Evolutionary conservation across 2,329 filamentous ascomycete species (phyloP), one percentile per base, ranked within the genome.

Genomic region (Spiromastix sp.): DNA sequence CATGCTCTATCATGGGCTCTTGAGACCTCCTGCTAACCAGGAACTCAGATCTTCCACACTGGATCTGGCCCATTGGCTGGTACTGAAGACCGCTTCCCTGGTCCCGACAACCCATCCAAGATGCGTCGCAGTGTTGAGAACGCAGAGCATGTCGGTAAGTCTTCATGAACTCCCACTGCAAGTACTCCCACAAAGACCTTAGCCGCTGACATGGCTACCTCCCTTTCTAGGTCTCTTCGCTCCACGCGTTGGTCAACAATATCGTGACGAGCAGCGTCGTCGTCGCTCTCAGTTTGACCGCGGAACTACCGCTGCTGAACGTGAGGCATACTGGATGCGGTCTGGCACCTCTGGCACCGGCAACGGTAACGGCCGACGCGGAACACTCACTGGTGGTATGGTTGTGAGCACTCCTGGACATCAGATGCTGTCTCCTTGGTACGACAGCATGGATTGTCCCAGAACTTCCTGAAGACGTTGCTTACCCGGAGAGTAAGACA

Each of bases 61-160:
- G 54, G 60, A 15, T 55, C 52, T 20, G 64, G 66, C 6, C 63
- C 66, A 34, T 52, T 75, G 37, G 71, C 77, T 34, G 85, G 85
- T 2, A 64, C 74, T 20, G 84, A 93, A 57, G 79, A 85, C 46
- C 55, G 64, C 0, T 93, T 94, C 48, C 85, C 85, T 0, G 64
- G 67, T 1, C 80, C 85, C 0, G 85, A 94, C 61, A 94, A 94
- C 51, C 72, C 77, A 37, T 83, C 81, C 1, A 94, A 94, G 64
- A 80, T 91, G 69, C 81, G 85, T 61, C 74, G 86, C 41, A 91
- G 83, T 46, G 81, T 83, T 41, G 83, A 93, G 54, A 93, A 91
- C 54, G 85, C 85, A 2, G 81, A 85, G 53, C 79, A 85, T 51
- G 77, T 89, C 46, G 86, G 86, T 77, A 55, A 56, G 79, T 69